phyloP scores from a whole-genome alignment of 2,329 filamentous ascomycete species.

The Aspergillus vadensis region DNA sequence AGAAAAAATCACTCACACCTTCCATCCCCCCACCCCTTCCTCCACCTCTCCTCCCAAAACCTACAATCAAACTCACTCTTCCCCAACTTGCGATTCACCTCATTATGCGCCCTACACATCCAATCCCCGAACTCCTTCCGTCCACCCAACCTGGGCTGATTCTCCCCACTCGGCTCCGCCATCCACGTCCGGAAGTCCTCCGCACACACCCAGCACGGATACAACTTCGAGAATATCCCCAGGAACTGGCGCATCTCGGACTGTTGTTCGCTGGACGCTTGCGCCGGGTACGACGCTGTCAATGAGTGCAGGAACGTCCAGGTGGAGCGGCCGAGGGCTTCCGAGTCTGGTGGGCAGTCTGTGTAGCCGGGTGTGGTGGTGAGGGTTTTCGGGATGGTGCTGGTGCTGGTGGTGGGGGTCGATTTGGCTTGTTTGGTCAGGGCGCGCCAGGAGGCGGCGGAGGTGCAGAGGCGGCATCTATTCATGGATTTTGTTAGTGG shows the following conservation, averaged over 20 bases:
- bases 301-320: constrained; percentile 96
- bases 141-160: constrained; percentile 63
- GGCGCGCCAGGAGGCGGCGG: constrained; percentile 49
- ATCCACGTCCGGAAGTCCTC: constrained; percentile 88
- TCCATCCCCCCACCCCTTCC: constrained; percentile 77
- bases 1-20: constrained; percentile 56
- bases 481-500: not conserved
- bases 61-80: constrained; percentile 89
- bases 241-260: constrained; percentile 77
- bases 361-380: constrained; percentile 19
- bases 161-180: constrained; percentile 55
- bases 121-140: constrained; percentile 52
- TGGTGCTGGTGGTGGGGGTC: constrained; percentile 29
- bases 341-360: constrained; percentile 90
- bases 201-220: constrained; percentile 95
- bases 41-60: constrained; percentile 91
- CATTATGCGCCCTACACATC: constrained; percentile 56
- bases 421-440: constrained; percentile 48
- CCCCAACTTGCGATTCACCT: constrained; percentile 70
- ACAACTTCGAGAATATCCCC: constrained; percentile 76
- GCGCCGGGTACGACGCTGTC: constrained; percentile 78
- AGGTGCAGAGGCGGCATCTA: constrained; percentile 54
- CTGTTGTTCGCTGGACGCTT: constrained; percentile 69
- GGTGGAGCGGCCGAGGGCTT: constrained; percentile 78
- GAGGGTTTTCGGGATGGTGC: constrained; percentile 40